A percentile compares a stretch with the other conserved stretches of the same genome.
These are phyloP conservation scores for Alternaria sp. DNA, from an alignment of 2,329 filamentous ascomycete genomes.

Conservation along the genomic window DNA sequence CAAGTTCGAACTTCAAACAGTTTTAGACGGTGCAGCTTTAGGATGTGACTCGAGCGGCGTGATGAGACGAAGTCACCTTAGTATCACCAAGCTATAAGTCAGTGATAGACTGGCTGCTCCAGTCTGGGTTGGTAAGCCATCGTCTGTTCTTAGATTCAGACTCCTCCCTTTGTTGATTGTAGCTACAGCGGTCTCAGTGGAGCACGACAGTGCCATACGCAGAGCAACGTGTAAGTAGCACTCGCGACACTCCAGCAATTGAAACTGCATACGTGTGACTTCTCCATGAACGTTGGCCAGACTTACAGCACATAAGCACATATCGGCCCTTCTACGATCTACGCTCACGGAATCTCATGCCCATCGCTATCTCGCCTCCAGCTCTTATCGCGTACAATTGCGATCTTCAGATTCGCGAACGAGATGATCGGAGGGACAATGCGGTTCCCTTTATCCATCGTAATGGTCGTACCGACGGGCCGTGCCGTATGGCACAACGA, in stretches of 20 bases:
- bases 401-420: not conserved
- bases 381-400: not conserved
- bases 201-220: not conserved
- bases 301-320: not conserved
- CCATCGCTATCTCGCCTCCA: not conserved
- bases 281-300: not conserved
- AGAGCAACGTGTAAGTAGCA: not conserved
- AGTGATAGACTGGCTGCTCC: not conserved
- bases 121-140: not conserved
- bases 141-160: not conserved
- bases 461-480: not conserved
- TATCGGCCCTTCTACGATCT: not conserved
- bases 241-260: not conserved
- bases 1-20: not conserved
- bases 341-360: not conserved
- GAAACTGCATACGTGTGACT: not conserved
- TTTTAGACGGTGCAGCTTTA: accelerated
- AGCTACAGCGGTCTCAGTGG: not conserved
- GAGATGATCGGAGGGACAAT: not conserved
- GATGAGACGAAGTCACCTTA: accelerated
- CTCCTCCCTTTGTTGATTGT: not conserved
- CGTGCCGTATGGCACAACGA: not conserved
- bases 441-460: not conserved
- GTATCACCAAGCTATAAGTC: not conserved
- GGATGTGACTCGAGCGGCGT: accelerated